Conservation (phyloP, 2,329 filamentous ascomycete species). For the Magnaporthales sp. region DNA sequence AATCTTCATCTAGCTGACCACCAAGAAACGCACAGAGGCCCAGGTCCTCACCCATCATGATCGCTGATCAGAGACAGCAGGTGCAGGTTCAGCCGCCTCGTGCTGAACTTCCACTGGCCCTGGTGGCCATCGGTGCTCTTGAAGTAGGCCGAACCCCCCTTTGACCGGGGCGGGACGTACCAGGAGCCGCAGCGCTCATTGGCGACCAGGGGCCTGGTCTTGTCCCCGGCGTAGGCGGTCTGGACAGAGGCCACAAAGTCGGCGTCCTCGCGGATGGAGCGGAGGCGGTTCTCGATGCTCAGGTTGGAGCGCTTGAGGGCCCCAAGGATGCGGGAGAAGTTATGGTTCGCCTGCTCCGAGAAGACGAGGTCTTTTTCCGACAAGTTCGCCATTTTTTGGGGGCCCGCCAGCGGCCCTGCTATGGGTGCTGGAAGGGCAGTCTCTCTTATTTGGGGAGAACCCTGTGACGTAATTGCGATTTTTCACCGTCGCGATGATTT, state of each 20-base stretch:
- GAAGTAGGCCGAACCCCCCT: slow-evolving; percentile 78
- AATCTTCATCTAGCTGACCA: neutral
- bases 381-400: neutral
- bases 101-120: slow-evolving; percentile 84
- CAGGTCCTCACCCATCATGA: slow-evolving; percentile 53
- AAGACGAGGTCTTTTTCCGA: slow-evolving; percentile 33
- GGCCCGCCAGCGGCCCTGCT: neutral
- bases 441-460: neutral
- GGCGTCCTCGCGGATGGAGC: slow-evolving; percentile 70
- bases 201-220: slow-evolving; percentile 63
- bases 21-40: neutral
- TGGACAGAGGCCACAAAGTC: slow-evolving; percentile 60
- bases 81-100: slow-evolving; percentile 76
- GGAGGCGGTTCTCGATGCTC: slow-evolving; percentile 71
- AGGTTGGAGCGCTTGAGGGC: slow-evolving; percentile 70
- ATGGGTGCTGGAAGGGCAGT: neutral
- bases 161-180: slow-evolving; percentile 66
- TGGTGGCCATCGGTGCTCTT: slow-evolving; percentile 96
- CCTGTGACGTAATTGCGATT: too few relatives aligned
- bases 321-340: slow-evolving; percentile 60
- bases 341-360: slow-evolving; percentile 44
- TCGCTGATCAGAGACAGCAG: slow-evolving; percentile 59
- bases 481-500: too few relatives aligned
- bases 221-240: slow-evolving; percentile 24
- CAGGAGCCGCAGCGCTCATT: slow-evolving; percentile 96